Conservation (phyloP, 352 stramenopile genomes). For the Pythium phragmiticola region DNA sequence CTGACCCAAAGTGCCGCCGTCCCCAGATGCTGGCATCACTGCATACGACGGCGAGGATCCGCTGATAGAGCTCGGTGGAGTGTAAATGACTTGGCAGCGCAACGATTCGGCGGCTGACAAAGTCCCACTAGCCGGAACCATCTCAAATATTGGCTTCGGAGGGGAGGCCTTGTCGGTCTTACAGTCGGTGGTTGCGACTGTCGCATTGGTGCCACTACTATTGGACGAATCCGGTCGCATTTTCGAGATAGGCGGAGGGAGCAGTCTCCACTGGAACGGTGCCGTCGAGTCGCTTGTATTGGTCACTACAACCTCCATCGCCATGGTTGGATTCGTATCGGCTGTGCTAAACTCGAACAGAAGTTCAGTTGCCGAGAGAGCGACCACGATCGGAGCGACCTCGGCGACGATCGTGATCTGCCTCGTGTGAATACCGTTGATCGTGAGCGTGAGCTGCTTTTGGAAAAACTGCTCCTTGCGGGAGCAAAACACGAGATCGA, state of each 20-base stretch:
- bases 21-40: not conserved
- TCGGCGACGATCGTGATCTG: conserved; percentile 85
- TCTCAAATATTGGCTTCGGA: conserved; percentile 41
- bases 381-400: conserved; percentile 87
- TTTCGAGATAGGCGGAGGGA: conserved; percentile 14
- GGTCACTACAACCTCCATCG: conserved; percentile 66
- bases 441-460: conserved; percentile 73
- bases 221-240: conserved; percentile 57
- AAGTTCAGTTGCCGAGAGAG: conserved; percentile 54
- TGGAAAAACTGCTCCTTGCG: conserved; percentile 83
- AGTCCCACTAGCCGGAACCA: conserved; percentile 44
- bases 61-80: conserved; percentile 29
- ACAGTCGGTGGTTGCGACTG: conserved; percentile 1
- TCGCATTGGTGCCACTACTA: conserved; percentile 38
- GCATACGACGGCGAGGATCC: conserved; percentile 13
- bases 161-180: conserved; percentile 18
- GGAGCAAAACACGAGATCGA: conserved; percentile 89
- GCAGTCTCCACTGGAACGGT: conserved; percentile 76
- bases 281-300: conserved; percentile 91
- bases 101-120: conserved; percentile 35
- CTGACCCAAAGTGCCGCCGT: not conserved
- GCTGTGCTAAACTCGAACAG: conserved; percentile 75
- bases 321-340: conserved; percentile 48
- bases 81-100: conserved; percentile 58
- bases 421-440: conserved; percentile 86